Base-by-base conservation (phyloP, 345 rosid genomes). In the Pseudoturritis turrita region DNA sequence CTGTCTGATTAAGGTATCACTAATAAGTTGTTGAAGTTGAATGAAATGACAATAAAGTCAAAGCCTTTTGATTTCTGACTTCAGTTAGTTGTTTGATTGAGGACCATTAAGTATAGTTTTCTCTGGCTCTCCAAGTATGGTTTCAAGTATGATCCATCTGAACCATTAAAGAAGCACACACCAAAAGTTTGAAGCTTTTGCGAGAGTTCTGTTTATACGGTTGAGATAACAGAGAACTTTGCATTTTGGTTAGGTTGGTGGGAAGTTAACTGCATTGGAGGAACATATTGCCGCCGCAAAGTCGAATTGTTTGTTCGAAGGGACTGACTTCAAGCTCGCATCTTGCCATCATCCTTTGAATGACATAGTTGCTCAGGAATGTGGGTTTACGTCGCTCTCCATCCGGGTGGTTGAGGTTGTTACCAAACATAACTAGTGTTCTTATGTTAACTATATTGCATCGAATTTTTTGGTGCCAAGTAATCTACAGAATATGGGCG, bases 311-410 rank as follows among this genome's bases (percentile, higher is more conserved):
- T 85, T 86, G 51, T 91, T 95, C 59, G 75, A 83, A 68, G 97
- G 97, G 14, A 91, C 97, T 3, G 99, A 95, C 77, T 95, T 95
- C 81, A 91, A 95, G 84, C 90, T 95, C 19, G 99, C 96, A 2
- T 62, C 97, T 72, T 88, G 84, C 23, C 68, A 81, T 54, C 82
- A 76, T 35, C 99, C 97, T 14, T 67, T 81, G 73, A 68, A 84
- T 28, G 90, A 89, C 58, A 79, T 78, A 79, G 99, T 91, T 55
- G 87, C 96, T 53, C 79, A 72, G 39, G 96, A 91, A 68, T 91
- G 93, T 45, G 97, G 97, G 26, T 95, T 95, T 80, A 81, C 97
- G 66, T 87, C 97, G 23, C 88, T 94, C 37, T 91, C 97, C 22
- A 80, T 90, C 78, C 92, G 95, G 18, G 61, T 89, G 64, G 98